Evolutionary conservation across 2,329 filamentous ascomycete species (phyloP), one percentile per base, ranked within the genome.

Genomic region (Ascochyta fabae): DNA sequence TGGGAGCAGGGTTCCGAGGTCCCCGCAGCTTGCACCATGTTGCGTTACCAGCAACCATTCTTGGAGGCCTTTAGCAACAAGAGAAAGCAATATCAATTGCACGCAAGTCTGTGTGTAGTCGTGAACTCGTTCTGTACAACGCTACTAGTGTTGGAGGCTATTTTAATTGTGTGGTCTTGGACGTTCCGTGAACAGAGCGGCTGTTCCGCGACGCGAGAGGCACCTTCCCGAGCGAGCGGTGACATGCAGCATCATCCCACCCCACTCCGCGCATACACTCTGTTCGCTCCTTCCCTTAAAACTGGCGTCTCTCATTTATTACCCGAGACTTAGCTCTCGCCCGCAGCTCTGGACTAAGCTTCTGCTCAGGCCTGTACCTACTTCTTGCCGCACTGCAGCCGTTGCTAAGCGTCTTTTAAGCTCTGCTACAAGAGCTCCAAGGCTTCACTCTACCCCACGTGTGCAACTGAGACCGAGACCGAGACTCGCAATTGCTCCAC

Each of bases 261-360:
- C 45, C 48, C 53, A 49, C 53, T 52, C 53, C 42, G 33, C 34
- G 42, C 43, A 15, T 34, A 48, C 53, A 52, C 43, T 36, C 39
- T 29, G 44, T 57, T 27, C 44, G 48, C 53, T 48, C 49, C 48
- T 52, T 48, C 54, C 49, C 36, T 62, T 44, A 63, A 74, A 67
- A 41, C 72, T 75, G 72, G 72, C 72, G 60, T 56, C 64, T 56
- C 61, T 72, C 57, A 58, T 60, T 35, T 42, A 64, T 43, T 53
- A 65, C 36, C 63, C 70, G 71, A 74, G 72, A 70, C 71, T 62
- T 58, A 69, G 72, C 60, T 73, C 68, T 75, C 72, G 69, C 57
- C 61, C 65, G 48, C 61, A 63, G 55, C 58, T 69, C 49, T 65
- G 61, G 60, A 67, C 54, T 47, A 63, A 60, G 59, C 56, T 64